Conservation (phyloP, 805 yeast genomes). For the Candida germanica region DNA sequence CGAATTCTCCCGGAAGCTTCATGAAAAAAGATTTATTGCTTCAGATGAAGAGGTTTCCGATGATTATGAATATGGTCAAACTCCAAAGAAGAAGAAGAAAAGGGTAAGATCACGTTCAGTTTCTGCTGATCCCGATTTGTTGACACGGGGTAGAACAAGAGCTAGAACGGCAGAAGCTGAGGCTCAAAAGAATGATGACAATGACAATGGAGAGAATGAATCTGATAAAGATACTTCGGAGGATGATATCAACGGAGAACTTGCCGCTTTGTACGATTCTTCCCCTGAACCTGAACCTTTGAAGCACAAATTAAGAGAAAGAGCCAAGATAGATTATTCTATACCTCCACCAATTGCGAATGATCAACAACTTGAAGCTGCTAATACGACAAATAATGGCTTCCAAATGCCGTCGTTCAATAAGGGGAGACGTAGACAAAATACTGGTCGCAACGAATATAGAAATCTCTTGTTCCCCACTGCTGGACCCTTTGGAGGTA, state of each 20-base stretch:
- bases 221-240: slow-evolving; percentile 23
- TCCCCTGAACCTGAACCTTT: slow-evolving; percentile 49
- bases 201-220: slow-evolving; percentile 25
- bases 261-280: slow-evolving; percentile 60
- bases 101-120: slow-evolving; percentile 21
- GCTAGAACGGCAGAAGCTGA: slow-evolving; percentile 5
- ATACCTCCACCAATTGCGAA: slow-evolving; percentile 75
- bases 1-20: slow-evolving; percentile 27
- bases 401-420: slow-evolving; percentile 16
- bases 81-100: slow-evolving; percentile 10
- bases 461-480: slow-evolving; percentile 82
- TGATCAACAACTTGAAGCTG: slow-evolving; percentile 25
- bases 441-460: slow-evolving; percentile 40
- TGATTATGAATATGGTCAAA: slow-evolving; percentile 20
- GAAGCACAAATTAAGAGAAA: slow-evolving; percentile 43
- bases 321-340: slow-evolving; percentile 69
- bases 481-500: slow-evolving; percentile 97
- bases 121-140: slow-evolving; percentile 19
- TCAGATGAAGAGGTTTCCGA: slow-evolving; percentile 28
- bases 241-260: slow-evolving; percentile 56
- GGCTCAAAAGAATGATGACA: not conserved
- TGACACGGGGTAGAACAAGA: slow-evolving; percentile 15
- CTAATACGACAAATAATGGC: slow-evolving; percentile 14
- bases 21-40: slow-evolving; percentile 35
- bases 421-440: slow-evolving; percentile 38